Conservation (phyloP, 2,329 filamentous ascomycete genomes). For the Pseudocercospora musae region DNA sequence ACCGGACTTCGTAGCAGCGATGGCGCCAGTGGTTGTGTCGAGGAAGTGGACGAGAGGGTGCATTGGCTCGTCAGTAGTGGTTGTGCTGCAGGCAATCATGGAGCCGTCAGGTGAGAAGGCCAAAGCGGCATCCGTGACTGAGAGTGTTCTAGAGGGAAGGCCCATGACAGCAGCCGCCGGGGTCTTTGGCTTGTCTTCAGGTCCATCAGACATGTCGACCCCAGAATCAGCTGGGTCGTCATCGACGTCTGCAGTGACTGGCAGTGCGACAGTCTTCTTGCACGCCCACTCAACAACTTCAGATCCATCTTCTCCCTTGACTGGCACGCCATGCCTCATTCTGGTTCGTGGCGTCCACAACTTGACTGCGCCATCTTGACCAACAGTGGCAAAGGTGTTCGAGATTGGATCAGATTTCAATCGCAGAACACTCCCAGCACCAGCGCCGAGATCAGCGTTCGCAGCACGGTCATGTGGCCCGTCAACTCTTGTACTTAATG, state of each 20-base stretch:
- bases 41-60: slow-evolving; percentile 69
- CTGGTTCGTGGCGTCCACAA: slow-evolving; percentile 76
- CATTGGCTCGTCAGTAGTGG: slow-evolving; percentile 40
- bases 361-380: slow-evolving; percentile 72
- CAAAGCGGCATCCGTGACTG: slow-evolving; percentile 57
- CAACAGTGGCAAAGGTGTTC: slow-evolving; percentile 77
- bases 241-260: slow-evolving; percentile 29
- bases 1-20: slow-evolving; percentile 62
- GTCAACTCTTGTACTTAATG: slow-evolving; percentile 78
- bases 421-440: slow-evolving; percentile 62
- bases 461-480: slow-evolving; percentile 62
- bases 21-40: slow-evolving; percentile 64
- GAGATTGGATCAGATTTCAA: slow-evolving; percentile 67
- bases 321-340: slow-evolving; percentile 63
- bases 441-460: slow-evolving; percentile 18
- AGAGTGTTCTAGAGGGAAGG: background rate
- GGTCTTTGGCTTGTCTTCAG: slow-evolving; percentile 6
- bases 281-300: slow-evolving; percentile 72
- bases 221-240: slow-evolving; percentile 28
- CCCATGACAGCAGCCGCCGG: background rate
- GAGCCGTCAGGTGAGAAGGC: slow-evolving; percentile 83
- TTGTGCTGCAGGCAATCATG: slow-evolving; percentile 63
- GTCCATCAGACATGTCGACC: slow-evolving; percentile 41
- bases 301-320: slow-evolving; percentile 57
- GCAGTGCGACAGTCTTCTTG: slow-evolving; percentile 51